Evolutionary conservation across 495 filamentous ascomycete genomes (phyloP).

Genomic region (Pyronema domesticum): DNA sequence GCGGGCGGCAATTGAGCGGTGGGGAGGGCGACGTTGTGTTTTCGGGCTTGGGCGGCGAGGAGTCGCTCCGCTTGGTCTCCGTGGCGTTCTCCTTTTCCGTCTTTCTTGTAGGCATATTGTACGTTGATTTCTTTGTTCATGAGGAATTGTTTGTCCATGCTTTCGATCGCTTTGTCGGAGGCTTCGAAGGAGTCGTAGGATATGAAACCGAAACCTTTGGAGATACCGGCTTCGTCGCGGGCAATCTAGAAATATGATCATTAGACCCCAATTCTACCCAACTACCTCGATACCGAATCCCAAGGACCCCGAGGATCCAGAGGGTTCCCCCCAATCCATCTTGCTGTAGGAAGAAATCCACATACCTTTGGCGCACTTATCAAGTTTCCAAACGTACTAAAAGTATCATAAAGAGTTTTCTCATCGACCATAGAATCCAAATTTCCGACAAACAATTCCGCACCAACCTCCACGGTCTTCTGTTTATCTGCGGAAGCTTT

Average conservation of each 20-base stretch:
- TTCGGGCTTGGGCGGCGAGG: conserved; percentile 80
- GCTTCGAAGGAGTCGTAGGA: conserved; percentile 90
- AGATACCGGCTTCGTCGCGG: conserved; percentile 74
- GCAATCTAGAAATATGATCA: conserved; percentile 41
- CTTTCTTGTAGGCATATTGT: conserved; percentile 98
- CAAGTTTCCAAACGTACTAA: conserved; percentile 78
- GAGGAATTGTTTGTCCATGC: conserved; percentile 92
- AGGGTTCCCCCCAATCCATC: not conserved
- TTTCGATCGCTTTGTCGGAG: conserved; percentile 72
- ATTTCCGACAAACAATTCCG: conserved; percentile 93
- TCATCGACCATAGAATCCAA: conserved; percentile 90
- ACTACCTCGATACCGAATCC: too few species aligned
- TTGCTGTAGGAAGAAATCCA: not conserved
- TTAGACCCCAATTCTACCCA: conserved; percentile 8
- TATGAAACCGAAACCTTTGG: conserved; percentile 93
- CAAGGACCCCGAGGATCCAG: not conserved
- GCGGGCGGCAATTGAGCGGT: conserved; percentile 20
- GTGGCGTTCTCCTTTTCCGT: conserved; percentile 91
- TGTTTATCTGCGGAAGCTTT: conserved; percentile 95
- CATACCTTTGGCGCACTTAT: conserved; percentile 61
- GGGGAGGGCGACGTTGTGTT: conserved; percentile 55
- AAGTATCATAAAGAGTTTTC: conserved; percentile 93
- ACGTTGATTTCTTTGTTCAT: conserved; percentile 93
- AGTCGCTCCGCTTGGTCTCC: conserved; percentile 87
- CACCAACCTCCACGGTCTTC: conserved; percentile 86